Evolutionary conservation across 2,329 filamentous ascomycete species (phyloP), one percentile per base, ranked within the genome.

Genomic region (Cladophialophora psammophila): DNA sequence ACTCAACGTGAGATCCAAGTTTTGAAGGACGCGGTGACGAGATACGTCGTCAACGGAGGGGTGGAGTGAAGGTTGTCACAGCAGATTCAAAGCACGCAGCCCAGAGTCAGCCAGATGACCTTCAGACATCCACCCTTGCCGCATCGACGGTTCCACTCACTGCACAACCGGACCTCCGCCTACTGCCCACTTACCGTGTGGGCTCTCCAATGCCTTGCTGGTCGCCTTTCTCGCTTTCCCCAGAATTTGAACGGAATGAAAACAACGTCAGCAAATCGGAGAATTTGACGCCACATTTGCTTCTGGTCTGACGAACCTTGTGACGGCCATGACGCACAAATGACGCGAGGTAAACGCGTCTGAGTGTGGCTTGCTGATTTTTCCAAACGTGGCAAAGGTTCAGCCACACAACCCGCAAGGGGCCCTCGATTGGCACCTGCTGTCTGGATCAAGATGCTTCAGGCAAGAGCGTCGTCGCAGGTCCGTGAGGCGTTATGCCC

Each of bases 1-100:
- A 94, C 93, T 1, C 87, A 89, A 73, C 88, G 91, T 76, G 89
- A 92, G 76, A 86, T 97, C 64, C 85, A 88, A 48, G 80, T 86
- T 69, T 78, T 89, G 66, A 87, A 86, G 73, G 78, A 83, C 77
- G 85, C 86, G 4, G 87, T 86, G 75, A 83, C 84, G 68, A 84
- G 86, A 71, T 88, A 87, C 75, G 78, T 88, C 42, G 81, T 84
- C 67, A 79, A 80, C 38, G 69, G 71, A 36, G 74, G 64, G 18
- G 31, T 45, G n/a, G 42, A 38, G n/a, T 70, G 56, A 68, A 54
- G 8, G 8, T 34, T 34, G 6, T 12, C 50, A 35, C 13, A 48
- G 57, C 9, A 50, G 57, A 36, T 52, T 36, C 6, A 36, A 34
- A 60, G 57, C 40, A 48, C 57, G 57, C 57, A 20, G 50, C 18